Base-by-base conservation (phyloP, 768 basidiomycete genomes). In the Clitopilus passeckerianus region DNA sequence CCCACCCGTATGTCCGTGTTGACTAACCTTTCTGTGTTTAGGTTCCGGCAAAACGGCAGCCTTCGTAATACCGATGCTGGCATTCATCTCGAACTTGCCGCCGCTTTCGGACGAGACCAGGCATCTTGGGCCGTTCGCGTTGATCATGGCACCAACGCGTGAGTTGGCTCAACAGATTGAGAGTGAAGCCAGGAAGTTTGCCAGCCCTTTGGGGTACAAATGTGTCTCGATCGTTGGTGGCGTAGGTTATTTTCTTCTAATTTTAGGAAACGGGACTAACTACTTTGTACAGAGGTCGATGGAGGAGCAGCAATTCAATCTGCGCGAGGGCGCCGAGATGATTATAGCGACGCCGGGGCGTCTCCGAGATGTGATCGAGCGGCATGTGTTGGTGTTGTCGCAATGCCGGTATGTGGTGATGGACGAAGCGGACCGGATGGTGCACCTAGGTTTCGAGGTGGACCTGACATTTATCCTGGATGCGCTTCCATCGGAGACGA, bases 391-490 rank as follows among this genome's bases (percentile, higher is more conserved):
- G 44, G 97, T 99, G 18, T 82, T 99, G 46, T 90, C 91, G 6
- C 97, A 99, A 72, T 98, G 97, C 72, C 93, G 93, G 1, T 98
- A 99, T 69, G 89, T 99, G 60, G 96, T 99, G 64, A 97, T 99
- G 97, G 97, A 99, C 71, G 97, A 99, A 79, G 97, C 97, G 15
- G 97, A 99, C 72, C 86, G 97, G 56, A 98, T 99, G 97, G 95
- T 99, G 61, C 88, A 95, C 68, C 86, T 98, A 30, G 97, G 97
- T 15, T 99, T 99, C 70, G 97, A 99, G 72, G 85, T 83, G 15
- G 95, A 97, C 70, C 75, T 99, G 52, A 93, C 90, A 23, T 97
- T 93, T 72, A 98, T 99, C 66, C 76, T 99, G 61, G 96, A 98
- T 74, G 84, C 93, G 59, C 81, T 98, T 60, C 97, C 96, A 14